phyloP scores from a whole-genome alignment of 768 basidiomycete species.

The Xerocomellus chrysenteron region DNA sequence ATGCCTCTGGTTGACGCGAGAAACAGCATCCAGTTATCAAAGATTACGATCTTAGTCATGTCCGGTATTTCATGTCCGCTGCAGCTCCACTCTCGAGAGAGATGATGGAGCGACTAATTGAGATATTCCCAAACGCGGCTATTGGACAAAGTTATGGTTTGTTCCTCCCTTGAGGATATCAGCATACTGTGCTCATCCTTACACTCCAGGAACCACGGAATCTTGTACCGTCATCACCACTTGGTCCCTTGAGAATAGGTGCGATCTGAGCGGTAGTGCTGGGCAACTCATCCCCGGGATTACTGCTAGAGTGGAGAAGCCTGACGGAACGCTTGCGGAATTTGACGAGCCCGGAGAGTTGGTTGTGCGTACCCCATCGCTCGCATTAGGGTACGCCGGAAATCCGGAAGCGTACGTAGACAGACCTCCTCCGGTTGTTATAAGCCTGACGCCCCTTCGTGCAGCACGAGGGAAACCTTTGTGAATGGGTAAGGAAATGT shows the following conservation, averaged over 20 bases:
- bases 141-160: conserved; percentile 66
- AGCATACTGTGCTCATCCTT: neutral
- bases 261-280: conserved; percentile 52
- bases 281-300: conserved; percentile 61
- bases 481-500: conserved; percentile 39
- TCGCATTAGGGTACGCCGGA: conserved; percentile 57
- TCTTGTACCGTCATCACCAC: conserved; percentile 53
- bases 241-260: conserved; percentile 42
- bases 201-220: conserved; percentile 57
- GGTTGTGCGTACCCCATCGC: conserved; percentile 56
- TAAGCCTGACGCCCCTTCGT: conserved; percentile 7
- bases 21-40: conserved; percentile 40
- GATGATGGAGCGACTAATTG: conserved; percentile 44
- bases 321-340: conserved; percentile 53
- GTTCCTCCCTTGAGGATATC: neutral
- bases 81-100: conserved; percentile 60
- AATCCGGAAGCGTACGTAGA: conserved; percentile 57
- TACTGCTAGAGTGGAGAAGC: conserved; percentile 52
- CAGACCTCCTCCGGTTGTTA: neutral
- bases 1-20: neutral
- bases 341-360: conserved; percentile 65
- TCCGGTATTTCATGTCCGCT: conserved; percentile 40
- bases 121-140: conserved; percentile 47
- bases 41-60: conserved; percentile 41
- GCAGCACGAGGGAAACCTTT: conserved; percentile 64